phyloP scores from a whole-genome alignment of 306 rosid genomes.

The Quercus parvula region DNA sequence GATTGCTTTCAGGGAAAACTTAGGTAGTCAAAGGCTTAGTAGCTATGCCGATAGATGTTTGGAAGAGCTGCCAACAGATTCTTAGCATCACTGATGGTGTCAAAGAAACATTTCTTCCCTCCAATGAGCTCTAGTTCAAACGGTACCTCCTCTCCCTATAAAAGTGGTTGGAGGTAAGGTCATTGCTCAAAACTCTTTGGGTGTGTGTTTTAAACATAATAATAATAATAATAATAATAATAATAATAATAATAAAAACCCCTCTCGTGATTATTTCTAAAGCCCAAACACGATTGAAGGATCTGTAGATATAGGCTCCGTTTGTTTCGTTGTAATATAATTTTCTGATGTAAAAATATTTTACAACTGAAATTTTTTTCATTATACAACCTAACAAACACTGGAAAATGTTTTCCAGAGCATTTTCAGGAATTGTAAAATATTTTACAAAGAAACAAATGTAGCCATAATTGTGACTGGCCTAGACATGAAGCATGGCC shows the following conservation, averaged over 20 bases:
- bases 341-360: too few relatives aligned
- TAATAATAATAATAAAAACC: not conserved
- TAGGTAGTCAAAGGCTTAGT: not conserved
- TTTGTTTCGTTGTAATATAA: too few relatives aligned
- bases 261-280: not conserved
- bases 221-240: too few relatives aligned
- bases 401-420: too few relatives aligned
- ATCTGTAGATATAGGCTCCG: not conserved
- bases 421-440: too few relatives aligned
- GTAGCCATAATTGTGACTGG: not conserved
- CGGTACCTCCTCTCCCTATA: not conserved
- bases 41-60: not conserved
- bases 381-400: too few relatives aligned
- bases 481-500: not conserved
- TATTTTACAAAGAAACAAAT: too few relatives aligned
- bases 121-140: not conserved
- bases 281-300: not conserved
- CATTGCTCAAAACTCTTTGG: not conserved
- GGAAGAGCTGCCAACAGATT: not conserved
- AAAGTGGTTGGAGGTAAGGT: slow-evolving; percentile 4
- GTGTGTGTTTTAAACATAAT: too few relatives aligned
- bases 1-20: not conserved
- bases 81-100: not conserved
- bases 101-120: not conserved
- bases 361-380: too few relatives aligned